Conservation (phyloP, 345 rosid species). For the Jatropha curcas region DNA sequence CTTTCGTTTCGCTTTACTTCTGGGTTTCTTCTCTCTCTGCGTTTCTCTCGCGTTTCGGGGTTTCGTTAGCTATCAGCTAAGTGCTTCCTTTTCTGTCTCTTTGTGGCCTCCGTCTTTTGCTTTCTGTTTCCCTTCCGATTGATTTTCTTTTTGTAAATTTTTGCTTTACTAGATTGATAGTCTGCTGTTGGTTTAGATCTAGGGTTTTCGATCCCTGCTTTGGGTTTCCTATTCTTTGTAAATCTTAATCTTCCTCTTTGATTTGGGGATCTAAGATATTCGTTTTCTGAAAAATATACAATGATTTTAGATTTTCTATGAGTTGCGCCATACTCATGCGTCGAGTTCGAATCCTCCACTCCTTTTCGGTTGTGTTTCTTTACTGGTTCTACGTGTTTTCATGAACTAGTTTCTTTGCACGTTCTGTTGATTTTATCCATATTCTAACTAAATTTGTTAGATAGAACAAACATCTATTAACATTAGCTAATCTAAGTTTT, state of each 20-base stretch:
- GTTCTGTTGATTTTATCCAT: background rate
- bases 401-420: constrained; percentile 24
- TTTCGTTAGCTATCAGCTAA: constrained; percentile 31
- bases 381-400: constrained; percentile 94
- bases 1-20: constrained; percentile 22
- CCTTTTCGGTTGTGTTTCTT: constrained; percentile 88
- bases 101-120: too few relatives aligned
- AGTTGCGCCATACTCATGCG: constrained; percentile 56
- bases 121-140: background rate
- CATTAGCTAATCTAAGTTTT: too few relatives aligned
- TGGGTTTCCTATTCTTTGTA: background rate
- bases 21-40: background rate
- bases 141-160: background rate
- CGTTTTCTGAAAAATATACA: constrained; percentile 17
- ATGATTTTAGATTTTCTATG: constrained; percentile 64
- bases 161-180: background rate
- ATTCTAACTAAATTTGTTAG: background rate
- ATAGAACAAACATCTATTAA: background rate
- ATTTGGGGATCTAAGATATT: constrained; percentile 12
- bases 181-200: constrained; percentile 30
- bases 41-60: background rate
- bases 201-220: constrained; percentile 4
- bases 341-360: constrained; percentile 75
- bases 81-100: background rate
- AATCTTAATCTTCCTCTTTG: background rate